Evolutionary conservation across 2,329 filamentous ascomycete genomes (phyloP).

Genomic region (Arachnomyces sp.): DNA sequence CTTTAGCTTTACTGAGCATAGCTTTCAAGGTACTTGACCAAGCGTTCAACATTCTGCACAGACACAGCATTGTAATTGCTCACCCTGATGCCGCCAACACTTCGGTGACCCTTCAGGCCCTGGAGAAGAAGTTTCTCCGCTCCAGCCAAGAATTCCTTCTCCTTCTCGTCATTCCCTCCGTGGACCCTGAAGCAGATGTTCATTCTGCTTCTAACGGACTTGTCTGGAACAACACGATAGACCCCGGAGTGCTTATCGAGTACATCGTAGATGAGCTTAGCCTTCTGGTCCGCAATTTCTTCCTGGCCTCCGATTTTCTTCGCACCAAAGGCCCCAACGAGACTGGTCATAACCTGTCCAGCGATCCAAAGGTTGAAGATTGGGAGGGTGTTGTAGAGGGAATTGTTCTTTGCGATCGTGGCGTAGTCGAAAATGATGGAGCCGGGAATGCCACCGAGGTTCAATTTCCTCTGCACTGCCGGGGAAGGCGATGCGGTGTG

Average conservation of each 20-base stretch:
- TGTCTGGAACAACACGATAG: conserved; percentile 74
- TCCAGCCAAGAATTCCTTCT: conserved; percentile 72
- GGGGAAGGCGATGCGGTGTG: conserved; percentile 57
- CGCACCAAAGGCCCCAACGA: conserved; percentile 58
- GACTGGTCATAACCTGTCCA: conserved; percentile 74
- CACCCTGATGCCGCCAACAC: conserved; percentile 75
- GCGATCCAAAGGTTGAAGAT: conserved; percentile 92
- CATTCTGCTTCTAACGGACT: conserved; percentile 73
- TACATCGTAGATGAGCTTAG: conserved; percentile 64
- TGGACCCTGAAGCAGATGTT: conserved; percentile 86
- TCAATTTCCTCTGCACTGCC: conserved; percentile 63
- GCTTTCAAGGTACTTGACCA: conserved; percentile 42
- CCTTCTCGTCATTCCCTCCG: conserved; percentile 58
- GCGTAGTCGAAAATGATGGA: conserved; percentile 78
- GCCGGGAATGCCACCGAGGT: conserved; percentile 55
- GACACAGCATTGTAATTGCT: conserved; percentile 86
- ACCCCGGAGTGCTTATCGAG: conserved; percentile 65
- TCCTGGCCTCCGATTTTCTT: conserved; percentile 70
- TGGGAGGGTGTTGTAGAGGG: conserved; percentile 88
- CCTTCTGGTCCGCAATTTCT: conserved; percentile 65
- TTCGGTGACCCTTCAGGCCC: conserved; percentile 82
- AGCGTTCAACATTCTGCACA: conserved; percentile 36
- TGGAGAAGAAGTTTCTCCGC: conserved; percentile 61
- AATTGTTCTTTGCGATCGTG: conserved; percentile 84
- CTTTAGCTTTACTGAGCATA: conserved; percentile 35